Percentiles rank a stretch among this genome's conserved stretches.
phyloP scores from a whole-genome alignment of 2,329 filamentous ascomycete genomes.

The Ophiostoma sp. region DNA sequence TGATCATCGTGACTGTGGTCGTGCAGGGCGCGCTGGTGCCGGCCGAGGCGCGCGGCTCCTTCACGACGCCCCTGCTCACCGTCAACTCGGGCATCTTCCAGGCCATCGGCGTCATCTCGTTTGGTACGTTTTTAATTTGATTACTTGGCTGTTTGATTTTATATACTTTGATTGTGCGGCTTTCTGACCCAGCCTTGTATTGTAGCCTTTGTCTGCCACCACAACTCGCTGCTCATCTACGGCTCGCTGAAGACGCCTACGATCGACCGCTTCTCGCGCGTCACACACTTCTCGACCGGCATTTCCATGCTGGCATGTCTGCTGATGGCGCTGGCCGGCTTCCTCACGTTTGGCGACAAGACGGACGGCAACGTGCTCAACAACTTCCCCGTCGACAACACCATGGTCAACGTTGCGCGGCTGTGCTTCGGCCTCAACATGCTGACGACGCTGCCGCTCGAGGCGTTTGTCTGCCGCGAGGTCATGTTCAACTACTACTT shows the following conservation, averaged over 20 bases:
- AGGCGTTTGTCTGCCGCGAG: conserved; percentile 95
- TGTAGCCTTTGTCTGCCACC: conserved; percentile 65
- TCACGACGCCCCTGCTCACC: conserved; percentile 64
- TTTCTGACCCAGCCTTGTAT: background rate
- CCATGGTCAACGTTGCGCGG: conserved; percentile 89
- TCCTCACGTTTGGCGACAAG: conserved; percentile 85
- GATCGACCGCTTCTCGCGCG: conserved; percentile 85
- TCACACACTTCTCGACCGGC: conserved; percentile 88
- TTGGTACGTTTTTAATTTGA: conserved; percentile 54
- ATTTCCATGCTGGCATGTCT: conserved; percentile 91
- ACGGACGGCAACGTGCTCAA: conserved; percentile 96
- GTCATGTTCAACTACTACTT: conserved; percentile 86
- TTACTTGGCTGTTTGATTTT: background rate
- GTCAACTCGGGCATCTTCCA: conserved; percentile 87
- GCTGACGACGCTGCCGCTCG: conserved; percentile 91
- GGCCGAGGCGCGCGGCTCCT: conserved; percentile 62
- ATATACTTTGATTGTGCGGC: background rate
- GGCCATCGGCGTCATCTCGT: conserved; percentile 95
- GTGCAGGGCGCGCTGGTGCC: conserved; percentile 76
- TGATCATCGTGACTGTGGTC: conserved; percentile 84
- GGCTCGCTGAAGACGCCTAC: conserved; percentile 90
- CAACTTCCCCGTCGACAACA: conserved; percentile 87
- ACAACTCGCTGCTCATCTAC: conserved; percentile 97
- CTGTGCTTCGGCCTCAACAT: conserved; percentile 98
- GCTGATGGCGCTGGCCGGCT: conserved; percentile 79